Evolutionary conservation across 1,284 basidiomycete genomes (phyloP), one percentile per base, ranked within the genome.

Genomic region (Ceratobasidium sp.): DNA sequence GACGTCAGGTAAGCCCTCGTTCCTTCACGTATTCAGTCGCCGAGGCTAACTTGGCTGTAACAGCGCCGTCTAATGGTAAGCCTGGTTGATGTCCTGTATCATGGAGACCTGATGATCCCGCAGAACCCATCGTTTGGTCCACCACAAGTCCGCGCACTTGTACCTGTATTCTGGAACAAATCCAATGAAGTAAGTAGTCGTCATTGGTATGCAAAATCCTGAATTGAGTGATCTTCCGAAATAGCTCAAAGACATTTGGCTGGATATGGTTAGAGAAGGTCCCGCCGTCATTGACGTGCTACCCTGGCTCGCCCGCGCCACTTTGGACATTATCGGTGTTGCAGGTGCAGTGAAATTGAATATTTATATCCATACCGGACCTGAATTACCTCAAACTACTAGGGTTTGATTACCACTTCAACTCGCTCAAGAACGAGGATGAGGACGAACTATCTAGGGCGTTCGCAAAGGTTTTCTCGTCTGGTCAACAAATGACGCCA

Each of bases 321-420:
- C 33, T 33, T 33, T 33, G 33, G 33, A 33, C 33, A 33, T 33
- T 33, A 33, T 33, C 33, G 33, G 33, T 2, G 33, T 33, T 33
- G 33, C 33, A 33, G 33, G 33, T 33, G 33, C 33, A 33, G 33
- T 33, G 4, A 33, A 33, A 33, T 33, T 33, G 1, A 4, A 33
- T 33, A 33, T 4, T 33, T 33, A 4, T 33, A 2, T 33, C 33
- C 33, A 4, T 4, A 33, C 1, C 33, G 33, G 33, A 33, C 2
- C 33, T 33, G 33, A 33, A 33, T 33, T 33, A 2, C 33, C 33
- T 33, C 33, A 33, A 33, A 33, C 33, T 33, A 33, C 33, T 20
- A 80, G 82, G 83, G 0, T 88, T 88, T 81, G 84, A 83, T 80
- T 87, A 87, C 77, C 83, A 86, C 60, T 86, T 87, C 80, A 81